Evolutionary conservation across 768 basidiomycete species (phyloP).

Genomic region (Lactarius hengduanensis): DNA sequence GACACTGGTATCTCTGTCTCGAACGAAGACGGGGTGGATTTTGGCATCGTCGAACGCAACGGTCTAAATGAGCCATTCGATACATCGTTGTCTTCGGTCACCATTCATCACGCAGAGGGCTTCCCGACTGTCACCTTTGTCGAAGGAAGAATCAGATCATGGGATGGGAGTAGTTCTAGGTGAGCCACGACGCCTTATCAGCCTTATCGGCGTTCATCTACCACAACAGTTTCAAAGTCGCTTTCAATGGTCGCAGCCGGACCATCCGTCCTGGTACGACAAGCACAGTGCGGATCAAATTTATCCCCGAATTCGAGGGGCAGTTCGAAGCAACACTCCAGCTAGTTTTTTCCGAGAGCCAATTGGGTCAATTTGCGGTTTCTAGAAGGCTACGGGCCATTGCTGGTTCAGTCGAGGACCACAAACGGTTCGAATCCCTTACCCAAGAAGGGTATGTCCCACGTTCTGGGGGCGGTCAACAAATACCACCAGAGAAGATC

Average conservation of each 20-base stretch:
- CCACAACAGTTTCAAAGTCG: slow-evolving; percentile 8
- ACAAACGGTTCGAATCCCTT: slow-evolving; percentile 7
- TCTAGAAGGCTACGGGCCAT: slow-evolving; percentile 4
- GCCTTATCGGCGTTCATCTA: background rate
- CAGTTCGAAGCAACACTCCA: slow-evolving; percentile 15
- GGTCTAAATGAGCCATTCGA: slow-evolving; percentile 31
- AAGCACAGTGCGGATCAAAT: slow-evolving; percentile 2
- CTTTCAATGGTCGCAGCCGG: slow-evolving; percentile 8
- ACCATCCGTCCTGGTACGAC: slow-evolving; percentile 16
- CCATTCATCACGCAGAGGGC: slow-evolving; percentile 18
- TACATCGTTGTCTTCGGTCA: slow-evolving; percentile 18
- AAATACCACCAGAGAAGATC: slow-evolving; percentile 6
- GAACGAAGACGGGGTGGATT: slow-evolving; percentile 43
- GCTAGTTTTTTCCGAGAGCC: slow-evolving; percentile 13
- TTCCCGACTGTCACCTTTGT: slow-evolving; percentile 23
- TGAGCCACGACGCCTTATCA: background rate
- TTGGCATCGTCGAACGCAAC: slow-evolving; percentile 47
- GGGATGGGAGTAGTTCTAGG: slow-evolving; percentile 13
- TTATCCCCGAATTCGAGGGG: slow-evolving; percentile 19
- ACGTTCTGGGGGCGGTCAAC: background rate
- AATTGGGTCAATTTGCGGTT: slow-evolving; percentile 7
- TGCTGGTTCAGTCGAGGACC: slow-evolving; percentile 18
- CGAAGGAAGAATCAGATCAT: slow-evolving; percentile 5
- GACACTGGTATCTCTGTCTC: slow-evolving; percentile 42
- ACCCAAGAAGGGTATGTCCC: background rate